Evolutionary conservation across 345 rosid genomes (phyloP).

Genomic region (Arabidopsis suecica): DNA sequence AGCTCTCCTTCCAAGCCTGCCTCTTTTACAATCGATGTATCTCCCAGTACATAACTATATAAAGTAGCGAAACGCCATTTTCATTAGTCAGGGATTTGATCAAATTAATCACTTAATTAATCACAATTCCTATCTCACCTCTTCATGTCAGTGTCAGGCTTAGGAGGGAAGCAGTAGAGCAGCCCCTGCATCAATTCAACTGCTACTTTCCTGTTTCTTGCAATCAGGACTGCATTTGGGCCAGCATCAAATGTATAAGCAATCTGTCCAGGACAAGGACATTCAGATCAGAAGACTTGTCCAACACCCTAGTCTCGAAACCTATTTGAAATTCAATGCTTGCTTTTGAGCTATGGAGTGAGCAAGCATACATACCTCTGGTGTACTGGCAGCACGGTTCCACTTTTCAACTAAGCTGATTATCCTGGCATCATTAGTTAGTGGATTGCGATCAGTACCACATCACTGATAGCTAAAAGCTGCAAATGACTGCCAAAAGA

Average conservation of each 20-base stretch:
- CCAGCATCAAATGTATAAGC: conserved; percentile 98
- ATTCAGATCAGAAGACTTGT: background rate
- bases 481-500: conserved; percentile 8
- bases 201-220: conserved; percentile 68
- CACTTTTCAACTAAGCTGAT: conserved; percentile 86
- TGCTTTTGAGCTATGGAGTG: conserved; percentile 9
- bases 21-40: conserved; percentile 77
- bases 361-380: conserved; percentile 62
- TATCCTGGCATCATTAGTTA: conserved; percentile 59
- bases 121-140: conserved; percentile 48
- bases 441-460: conserved; percentile 7
- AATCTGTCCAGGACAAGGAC: conserved; percentile 55
- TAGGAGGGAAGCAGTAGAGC: conserved; percentile 88
- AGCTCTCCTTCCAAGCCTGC: conserved; percentile 70
- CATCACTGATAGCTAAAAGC: conserved; percentile 8
- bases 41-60: conserved; percentile 78
- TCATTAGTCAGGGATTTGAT: background rate
- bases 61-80: background rate
- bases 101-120: background rate
- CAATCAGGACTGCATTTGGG: conserved; percentile 88
- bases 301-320: background rate
- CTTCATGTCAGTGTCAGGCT: conserved; percentile 67
- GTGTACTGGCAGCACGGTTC: conserved; percentile 72
- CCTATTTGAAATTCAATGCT: background rate
- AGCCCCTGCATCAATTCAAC: conserved; percentile 73